Evolutionary conservation across 129 eudicot species (phyloP).

Genomic region (Arctium lappa): DNA sequence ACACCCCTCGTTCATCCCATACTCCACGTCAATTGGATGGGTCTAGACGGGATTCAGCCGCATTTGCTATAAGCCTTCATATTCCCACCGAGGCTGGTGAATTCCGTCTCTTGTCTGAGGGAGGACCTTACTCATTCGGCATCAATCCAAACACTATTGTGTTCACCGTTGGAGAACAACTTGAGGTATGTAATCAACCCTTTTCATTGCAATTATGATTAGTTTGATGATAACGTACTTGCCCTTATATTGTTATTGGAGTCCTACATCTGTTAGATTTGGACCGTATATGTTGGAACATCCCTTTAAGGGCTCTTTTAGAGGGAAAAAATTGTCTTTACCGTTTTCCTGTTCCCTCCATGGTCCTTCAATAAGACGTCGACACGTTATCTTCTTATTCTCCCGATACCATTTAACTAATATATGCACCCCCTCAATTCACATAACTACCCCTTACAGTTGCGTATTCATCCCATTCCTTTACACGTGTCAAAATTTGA

Average conservation of each 20-base stretch:
- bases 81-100: conserved; percentile 46
- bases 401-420: no score
- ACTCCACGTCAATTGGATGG: conserved; percentile 37
- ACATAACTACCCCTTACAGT: background rate
- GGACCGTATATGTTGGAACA: background rate
- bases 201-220: background rate
- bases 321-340: background rate
- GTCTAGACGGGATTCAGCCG: conserved; percentile 32
- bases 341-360: no score
- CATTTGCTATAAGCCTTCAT: conserved; percentile 58
- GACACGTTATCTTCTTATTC: no score
- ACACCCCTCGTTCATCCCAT: conserved; percentile 34
- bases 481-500: no score
- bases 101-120: conserved; percentile 45
- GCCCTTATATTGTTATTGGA: background rate
- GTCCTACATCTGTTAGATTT: background rate
- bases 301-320: background rate
- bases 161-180: conserved; percentile 58
- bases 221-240: no score
- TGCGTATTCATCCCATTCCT: background rate
- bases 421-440: no score
- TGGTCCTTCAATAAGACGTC: no score
- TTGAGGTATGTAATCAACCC: conserved; percentile 37
- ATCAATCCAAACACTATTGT: conserved; percentile 48
- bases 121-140: conserved; percentile 35